phyloP scores from a whole-genome alignment of 352 stramenopile genomes.

The Globisporangium yorkense region DNA sequence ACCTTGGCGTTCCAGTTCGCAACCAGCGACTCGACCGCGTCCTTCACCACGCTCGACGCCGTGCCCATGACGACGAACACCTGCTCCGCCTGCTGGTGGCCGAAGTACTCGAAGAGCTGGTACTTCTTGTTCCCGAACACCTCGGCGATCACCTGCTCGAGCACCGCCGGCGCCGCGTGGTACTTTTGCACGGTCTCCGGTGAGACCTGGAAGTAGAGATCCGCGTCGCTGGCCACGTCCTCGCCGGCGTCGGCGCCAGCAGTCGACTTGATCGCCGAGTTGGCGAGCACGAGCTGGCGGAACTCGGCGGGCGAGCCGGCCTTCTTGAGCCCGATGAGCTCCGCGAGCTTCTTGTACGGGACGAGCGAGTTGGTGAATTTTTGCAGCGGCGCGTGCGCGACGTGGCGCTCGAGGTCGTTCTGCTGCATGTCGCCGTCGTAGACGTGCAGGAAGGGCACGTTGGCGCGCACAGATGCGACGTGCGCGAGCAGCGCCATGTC shows the following conservation, averaged over 20 bases:
- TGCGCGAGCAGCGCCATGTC: conserved; percentile 91
- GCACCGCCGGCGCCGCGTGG: conserved; percentile 44
- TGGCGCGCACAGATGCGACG: conserved; percentile 84
- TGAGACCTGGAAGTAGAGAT: conserved; percentile 91
- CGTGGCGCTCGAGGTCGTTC: conserved; percentile 66
- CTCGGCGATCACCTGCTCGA: conserved; percentile 79
- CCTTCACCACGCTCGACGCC: conserved; percentile 81
- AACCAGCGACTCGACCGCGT: conserved; percentile 82
- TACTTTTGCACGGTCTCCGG: conserved; percentile 85
- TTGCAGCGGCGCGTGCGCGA: conserved; percentile 24
- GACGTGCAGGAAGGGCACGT: conserved; percentile 91
- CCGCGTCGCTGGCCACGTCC: conserved; percentile 56
- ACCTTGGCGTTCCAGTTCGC: conserved; percentile 82
- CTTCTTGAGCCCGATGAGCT: conserved; percentile 58
- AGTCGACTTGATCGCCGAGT: conserved; percentile 27
- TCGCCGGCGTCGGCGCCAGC: conserved; percentile 6
- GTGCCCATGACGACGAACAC: conserved; percentile 91
- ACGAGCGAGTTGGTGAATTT: conserved; percentile 68
- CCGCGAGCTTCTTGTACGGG: conserved; percentile 56
- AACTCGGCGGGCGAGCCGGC: conserved; percentile 43
- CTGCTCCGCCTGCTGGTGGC: conserved; percentile 74
- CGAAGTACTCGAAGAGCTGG: conserved; percentile 89
- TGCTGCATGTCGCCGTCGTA: conserved; percentile 91
- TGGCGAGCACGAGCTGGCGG: conserved; percentile 52
- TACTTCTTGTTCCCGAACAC: conserved; percentile 82